phyloP scores from a whole-genome alignment of 352 stramenopile genomes.

The Phytopythium ostracodes region DNA sequence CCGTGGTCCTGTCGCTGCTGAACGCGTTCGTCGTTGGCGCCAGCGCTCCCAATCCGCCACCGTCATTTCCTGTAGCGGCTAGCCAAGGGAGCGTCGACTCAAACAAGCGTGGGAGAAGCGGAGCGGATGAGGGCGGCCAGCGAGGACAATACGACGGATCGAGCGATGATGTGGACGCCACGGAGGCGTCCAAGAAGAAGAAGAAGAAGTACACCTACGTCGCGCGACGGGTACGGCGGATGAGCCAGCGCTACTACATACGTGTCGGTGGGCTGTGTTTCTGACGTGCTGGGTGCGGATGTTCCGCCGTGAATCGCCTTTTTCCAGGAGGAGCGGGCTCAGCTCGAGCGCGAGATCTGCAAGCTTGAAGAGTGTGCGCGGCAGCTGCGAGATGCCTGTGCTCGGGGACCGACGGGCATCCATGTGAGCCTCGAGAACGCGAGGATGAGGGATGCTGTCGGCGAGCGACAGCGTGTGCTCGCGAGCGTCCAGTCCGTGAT shows the following conservation, averaged over 20 bases:
- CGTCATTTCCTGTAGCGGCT: neutral
- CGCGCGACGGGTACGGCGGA: neutral
- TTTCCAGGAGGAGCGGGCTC: constrained; percentile 6
- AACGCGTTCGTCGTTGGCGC: neutral
- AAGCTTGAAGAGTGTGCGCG: constrained; percentile 1
- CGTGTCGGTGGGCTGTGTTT: too few relatives aligned
- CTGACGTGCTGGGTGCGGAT: too few relatives aligned
- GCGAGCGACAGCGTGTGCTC: neutral
- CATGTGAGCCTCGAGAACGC: neutral
- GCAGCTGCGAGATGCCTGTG: neutral
- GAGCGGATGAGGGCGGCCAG: neutral
- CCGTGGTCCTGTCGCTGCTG: neutral
- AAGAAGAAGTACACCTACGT: constrained; percentile 5
- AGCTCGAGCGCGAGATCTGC: constrained; percentile 2
- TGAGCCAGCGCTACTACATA: too few relatives aligned
- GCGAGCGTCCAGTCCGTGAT: constrained; percentile 5
- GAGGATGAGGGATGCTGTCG: neutral
- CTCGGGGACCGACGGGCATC: neutral
- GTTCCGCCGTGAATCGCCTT: too few relatives aligned
- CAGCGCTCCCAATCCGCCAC: neutral
- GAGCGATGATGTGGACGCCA: neutral
- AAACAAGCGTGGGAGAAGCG: neutral
- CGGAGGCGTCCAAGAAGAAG: neutral
- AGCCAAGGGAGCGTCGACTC: neutral
- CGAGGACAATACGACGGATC: neutral